Evolutionary conservation across 495 filamentous ascomycete species (phyloP).

Genomic region (Penicillium cosmopolitanum): DNA sequence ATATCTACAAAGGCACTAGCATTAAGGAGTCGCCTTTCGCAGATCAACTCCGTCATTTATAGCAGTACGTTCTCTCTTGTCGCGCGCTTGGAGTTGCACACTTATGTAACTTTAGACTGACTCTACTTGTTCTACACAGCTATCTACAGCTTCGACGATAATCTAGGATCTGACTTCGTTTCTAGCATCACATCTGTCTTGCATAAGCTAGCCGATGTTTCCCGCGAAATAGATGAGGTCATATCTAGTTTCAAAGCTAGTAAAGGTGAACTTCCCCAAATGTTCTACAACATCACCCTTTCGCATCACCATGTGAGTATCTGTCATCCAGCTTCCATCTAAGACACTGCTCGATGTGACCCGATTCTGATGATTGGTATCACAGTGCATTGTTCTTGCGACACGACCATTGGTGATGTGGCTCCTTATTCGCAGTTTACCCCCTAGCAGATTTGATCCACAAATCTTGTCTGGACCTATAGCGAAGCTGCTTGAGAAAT

Average conservation of each 20-base stretch:
- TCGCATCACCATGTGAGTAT: neutral
- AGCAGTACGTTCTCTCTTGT: neutral
- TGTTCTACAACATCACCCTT: constrained; percentile 7
- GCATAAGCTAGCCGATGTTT: constrained; percentile 2
- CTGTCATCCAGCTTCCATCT: neutral
- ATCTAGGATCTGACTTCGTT: constrained; percentile 2
- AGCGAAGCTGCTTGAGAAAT: neutral
- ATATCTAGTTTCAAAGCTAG: constrained; percentile 5
- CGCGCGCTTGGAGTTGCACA: neutral
- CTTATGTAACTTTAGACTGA: neutral
- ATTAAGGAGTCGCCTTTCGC: constrained; percentile 2
- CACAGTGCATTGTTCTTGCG: constrained; percentile 3
- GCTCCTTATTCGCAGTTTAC: constrained; percentile 5
- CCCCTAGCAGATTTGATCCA: neutral
- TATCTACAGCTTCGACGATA: constrained; percentile 5
- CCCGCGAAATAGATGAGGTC: neutral
- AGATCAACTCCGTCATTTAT: constrained; percentile 7
- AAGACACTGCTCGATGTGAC: neutral
- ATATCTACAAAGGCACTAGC: constrained; percentile 1
- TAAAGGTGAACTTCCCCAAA: constrained; percentile 1
- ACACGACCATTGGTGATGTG: constrained; percentile 3
- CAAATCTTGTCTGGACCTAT: neutral
- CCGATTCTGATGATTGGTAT: neutral
- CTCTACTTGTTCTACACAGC: neutral
- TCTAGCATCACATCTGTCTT: constrained; percentile 5